A percentile compares a stretch with the other conserved stretches of the same genome.
These are phyloP conservation scores for Stenocarpella maydis DNA, from an alignment of 2,329 filamentous ascomycete species.

Conservation along the genomic window DNA sequence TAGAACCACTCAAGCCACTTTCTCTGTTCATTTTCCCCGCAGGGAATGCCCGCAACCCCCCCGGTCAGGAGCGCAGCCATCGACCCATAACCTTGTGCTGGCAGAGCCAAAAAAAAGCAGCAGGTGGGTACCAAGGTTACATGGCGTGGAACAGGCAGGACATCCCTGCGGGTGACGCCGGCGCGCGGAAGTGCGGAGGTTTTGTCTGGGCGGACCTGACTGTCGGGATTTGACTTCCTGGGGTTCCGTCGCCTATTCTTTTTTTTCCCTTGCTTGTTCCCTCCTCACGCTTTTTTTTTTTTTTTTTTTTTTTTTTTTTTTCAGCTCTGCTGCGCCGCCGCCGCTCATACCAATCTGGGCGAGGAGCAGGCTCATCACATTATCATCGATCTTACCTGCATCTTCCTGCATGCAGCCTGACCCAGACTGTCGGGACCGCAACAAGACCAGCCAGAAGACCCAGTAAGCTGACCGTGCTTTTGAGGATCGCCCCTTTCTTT, in stretches of 20 bases:
- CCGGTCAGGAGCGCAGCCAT: constrained; percentile 7
- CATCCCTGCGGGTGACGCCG: neutral
- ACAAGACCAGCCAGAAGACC: neutral
- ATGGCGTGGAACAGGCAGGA: neutral
- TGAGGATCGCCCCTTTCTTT: constrained; percentile 1
- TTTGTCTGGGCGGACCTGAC: neutral
- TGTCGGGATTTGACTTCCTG: neutral
- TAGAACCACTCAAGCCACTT: no score
- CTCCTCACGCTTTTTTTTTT: constrained; percentile 16
- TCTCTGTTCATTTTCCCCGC: neutral
- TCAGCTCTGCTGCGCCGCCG: constrained; percentile 25
- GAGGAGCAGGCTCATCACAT: neutral
- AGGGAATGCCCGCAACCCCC: constrained; percentile 1
- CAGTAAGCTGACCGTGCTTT: constrained; percentile 1
- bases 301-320: constrained; percentile 22
- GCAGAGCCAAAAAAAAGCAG: no score
- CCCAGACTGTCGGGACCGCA: constrained; percentile 30
- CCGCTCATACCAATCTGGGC: constrained; percentile 19
- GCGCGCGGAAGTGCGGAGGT: neutral
- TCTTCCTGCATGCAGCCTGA: constrained; percentile 17
- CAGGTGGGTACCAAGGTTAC: neutral
- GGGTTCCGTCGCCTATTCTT: neutral
- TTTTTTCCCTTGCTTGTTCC: neutral
- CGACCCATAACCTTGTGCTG: neutral
- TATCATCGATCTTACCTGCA: constrained; percentile 27